Base-by-base conservation (phyloP, 805 yeast species). In the Helenozyma baotianmanensis region DNA sequence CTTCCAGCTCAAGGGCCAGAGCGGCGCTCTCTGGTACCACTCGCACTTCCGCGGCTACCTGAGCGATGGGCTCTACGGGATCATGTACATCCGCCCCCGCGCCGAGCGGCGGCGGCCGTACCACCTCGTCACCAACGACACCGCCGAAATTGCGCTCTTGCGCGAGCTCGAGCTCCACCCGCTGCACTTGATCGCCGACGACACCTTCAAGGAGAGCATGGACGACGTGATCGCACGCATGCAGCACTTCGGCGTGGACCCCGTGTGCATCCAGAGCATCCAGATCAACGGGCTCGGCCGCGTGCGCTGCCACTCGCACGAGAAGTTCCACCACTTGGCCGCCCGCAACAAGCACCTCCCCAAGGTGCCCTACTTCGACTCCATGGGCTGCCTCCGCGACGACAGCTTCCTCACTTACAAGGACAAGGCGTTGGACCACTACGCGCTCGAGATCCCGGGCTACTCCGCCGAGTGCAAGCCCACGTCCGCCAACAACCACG, bases 21-120 rank as follows among this genome's bases (percentile, higher is more conserved):
- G 56, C 18, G 81, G 81, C 0, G 65, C 78, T 1, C 68, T 55
- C 32, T 75, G 80, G 80, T 75, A 74, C 48, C 81, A 75, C 40
- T 63, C 77, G 4, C 80, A 75, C 33, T 58, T 55, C 34, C 48
- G 62, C 8, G 67, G 70, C 2, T 75, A 74, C 40, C 58, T 66
- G 34, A 56, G 68, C 21, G 74, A 70, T 38, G 79, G 79, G 1
- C 45, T 75, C 4, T 55, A 60, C 13, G 80, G 78, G 6, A 70
- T 69, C 1, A 45, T 74, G 16, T 58, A 72, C 18, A 51, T 68
- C 5, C 71, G 67, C 31, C 67, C 72, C 1, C 39, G 45, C 12
- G 47, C 42, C 1, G 43, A 43, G 6, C 40, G 53, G 14, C 38
- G 30, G n/a, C 45, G 63, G 23, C 64, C 66, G 4, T 68, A 65